These are phyloP conservation scores for Diplotaxis tenuifolia DNA, from an alignment of 345 rosid species.

Conservation along the genomic window DNA sequence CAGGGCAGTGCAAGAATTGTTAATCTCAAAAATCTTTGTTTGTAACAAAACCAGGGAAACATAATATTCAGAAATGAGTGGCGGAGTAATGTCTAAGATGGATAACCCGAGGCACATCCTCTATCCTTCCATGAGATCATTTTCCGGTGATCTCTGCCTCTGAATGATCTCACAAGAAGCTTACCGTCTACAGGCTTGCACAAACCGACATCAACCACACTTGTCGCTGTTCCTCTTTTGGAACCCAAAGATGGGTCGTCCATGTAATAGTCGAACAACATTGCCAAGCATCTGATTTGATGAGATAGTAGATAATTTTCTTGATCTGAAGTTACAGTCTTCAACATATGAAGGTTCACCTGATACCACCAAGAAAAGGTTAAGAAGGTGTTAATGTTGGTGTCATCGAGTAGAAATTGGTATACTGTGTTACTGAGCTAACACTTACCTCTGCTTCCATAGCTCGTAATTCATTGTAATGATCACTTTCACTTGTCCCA, in stretches of 20 bases:
- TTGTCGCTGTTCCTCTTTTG: conserved; percentile 52
- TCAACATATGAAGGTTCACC: conserved; percentile 81
- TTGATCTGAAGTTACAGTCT: conserved; percentile 59
- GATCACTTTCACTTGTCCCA: conserved; percentile 40
- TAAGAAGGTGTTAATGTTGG: neutral
- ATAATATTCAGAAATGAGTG: neutral
- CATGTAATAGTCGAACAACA: conserved; percentile 75
- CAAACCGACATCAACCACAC: conserved; percentile 71
- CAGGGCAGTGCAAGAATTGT: neutral
- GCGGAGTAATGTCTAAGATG: conserved; percentile 23
- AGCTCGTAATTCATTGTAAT: conserved; percentile 75
- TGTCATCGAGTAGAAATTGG: neutral
- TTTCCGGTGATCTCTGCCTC: conserved; percentile 90
- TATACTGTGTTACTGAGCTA: neutral
- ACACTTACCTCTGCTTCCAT: conserved; percentile 86
- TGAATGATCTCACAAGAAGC: conserved; percentile 73
- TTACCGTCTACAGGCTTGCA: conserved; percentile 72
- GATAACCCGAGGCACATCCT: conserved; percentile 52
- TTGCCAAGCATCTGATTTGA: conserved; percentile 72
- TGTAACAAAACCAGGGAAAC: neutral
- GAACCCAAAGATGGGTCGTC: conserved; percentile 57
- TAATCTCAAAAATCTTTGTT: neutral
- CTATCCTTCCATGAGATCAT: conserved; percentile 87
- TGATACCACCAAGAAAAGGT: conserved; percentile 24
- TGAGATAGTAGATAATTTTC: conserved; percentile 62